Percentiles rank a stretch among this genome's conserved stretches.
Conservation (phyloP, 139 green algal species). For the Chlamydomonas schloesseri region DNA sequence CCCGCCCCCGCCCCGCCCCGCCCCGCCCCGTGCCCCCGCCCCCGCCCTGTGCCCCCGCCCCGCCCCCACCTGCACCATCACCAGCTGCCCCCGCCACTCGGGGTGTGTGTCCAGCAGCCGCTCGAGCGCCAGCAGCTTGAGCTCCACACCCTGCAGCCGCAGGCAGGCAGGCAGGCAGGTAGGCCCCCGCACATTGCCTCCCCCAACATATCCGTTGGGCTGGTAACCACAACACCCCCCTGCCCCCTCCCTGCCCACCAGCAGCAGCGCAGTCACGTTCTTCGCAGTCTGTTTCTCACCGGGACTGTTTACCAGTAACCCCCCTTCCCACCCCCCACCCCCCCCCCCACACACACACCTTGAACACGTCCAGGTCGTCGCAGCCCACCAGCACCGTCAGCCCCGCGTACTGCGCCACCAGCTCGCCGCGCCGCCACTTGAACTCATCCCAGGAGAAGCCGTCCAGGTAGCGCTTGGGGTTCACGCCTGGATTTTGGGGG, state of each 20-base stretch:
- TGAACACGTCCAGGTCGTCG: slow-evolving; percentile 99
- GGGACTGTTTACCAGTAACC: neutral
- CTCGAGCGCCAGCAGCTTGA: slow-evolving; percentile 87
- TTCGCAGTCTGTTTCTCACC: too few relatives aligned
- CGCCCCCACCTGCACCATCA: slow-evolving; percentile 88
- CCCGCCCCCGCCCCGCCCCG: neutral
- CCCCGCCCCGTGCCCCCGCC: neutral
- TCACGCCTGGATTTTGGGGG: slow-evolving; percentile 71
- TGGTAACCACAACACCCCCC: too few relatives aligned
- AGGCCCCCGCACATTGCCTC: too few relatives aligned
- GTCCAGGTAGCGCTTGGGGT: slow-evolving; percentile 85
- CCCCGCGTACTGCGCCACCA: slow-evolving; percentile 78
- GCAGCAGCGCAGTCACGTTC: too few relatives aligned
- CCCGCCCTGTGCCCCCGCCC: neutral
- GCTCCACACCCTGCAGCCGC: slow-evolving; percentile 62
- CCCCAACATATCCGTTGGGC: too few relatives aligned
- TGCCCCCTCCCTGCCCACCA: too few relatives aligned
- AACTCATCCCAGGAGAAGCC: slow-evolving; percentile 91
- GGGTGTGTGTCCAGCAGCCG: slow-evolving; percentile 89
- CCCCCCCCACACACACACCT: slow-evolving; percentile 50
- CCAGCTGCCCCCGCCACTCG: slow-evolving; percentile 85
- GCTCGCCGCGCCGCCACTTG: slow-evolving; percentile 92
- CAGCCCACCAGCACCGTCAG: slow-evolving; percentile 89
- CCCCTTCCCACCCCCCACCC: too few relatives aligned
- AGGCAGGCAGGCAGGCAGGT: neutral